Conservation (phyloP, 2,329 filamentous ascomycete species). For the Aspergillus uvarum region DNA sequence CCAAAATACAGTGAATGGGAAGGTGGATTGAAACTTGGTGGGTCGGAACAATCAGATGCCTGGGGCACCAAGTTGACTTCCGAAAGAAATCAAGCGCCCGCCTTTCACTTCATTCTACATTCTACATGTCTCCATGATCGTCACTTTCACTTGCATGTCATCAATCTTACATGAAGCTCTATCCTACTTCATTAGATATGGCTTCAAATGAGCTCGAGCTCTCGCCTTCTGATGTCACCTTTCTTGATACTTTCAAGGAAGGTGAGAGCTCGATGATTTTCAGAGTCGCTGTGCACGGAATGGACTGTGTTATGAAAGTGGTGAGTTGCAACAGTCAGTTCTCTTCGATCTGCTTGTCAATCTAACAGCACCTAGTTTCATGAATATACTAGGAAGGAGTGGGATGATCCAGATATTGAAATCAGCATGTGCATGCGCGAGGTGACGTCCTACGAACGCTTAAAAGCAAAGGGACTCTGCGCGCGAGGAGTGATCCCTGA, state of each 20-base stretch:
- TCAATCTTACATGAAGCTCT: too few species aligned
- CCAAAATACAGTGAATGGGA: too few species aligned
- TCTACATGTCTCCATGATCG: too few species aligned
- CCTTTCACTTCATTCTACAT: too few species aligned
- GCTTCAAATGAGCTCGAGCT: neutral
- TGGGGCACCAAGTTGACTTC: too few species aligned
- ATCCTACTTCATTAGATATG: too few species aligned
- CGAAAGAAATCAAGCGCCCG: too few species aligned
- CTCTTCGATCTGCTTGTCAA: neutral
- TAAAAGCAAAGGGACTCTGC: constrained; percentile 22
- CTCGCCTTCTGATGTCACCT: constrained; percentile 11
- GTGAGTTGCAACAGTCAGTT: neutral
- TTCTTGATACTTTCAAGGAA: constrained; percentile 11
- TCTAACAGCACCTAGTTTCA: constrained; percentile 14
- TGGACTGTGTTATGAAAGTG: constrained; percentile 18
- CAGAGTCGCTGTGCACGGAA: constrained; percentile 13
- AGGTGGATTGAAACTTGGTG: too few species aligned
- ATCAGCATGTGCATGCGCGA: constrained; percentile 18
- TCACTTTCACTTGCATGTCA: too few species aligned
- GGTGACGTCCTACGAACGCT: constrained; percentile 17
- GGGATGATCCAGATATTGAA: constrained; percentile 14
- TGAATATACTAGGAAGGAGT: constrained; percentile 1
- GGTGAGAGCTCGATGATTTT: constrained; percentile 13
- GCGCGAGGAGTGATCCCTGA: constrained; percentile 15
- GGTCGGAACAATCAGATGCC: too few species aligned